Evolutionary conservation across 805 yeast genomes (phyloP).

Genomic region (Hanseniaspora occidentalis): DNA sequence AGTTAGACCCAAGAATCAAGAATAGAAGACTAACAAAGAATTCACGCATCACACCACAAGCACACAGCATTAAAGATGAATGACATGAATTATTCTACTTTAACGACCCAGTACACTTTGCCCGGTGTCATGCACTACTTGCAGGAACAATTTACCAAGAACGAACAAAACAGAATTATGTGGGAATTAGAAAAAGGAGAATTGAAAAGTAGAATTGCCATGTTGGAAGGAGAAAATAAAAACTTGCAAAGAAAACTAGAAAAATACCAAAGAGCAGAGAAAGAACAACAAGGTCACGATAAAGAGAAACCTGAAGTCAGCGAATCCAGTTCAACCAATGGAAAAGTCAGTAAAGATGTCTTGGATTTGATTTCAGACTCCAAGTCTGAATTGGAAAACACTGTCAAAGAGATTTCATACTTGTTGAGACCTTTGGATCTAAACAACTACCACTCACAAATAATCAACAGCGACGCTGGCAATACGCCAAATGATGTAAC

Average conservation of each 20-base stretch:
- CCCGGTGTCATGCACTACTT: conserved; percentile 52
- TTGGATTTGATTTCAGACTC: conserved; percentile 11
- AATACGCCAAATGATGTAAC: conserved; percentile 18
- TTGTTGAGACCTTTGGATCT: conserved; percentile 21
- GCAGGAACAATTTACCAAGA: conserved; percentile 49
- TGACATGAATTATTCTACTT: conserved; percentile 12
- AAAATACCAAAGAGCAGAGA: conserved; percentile 9
- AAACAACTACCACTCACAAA: conserved; percentile 14
- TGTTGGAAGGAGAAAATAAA: conserved; percentile 41
- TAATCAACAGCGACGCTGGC: conserved; percentile 13
- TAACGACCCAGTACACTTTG: conserved; percentile 19
- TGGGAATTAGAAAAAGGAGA: conserved; percentile 53
- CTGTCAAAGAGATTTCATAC: conserved; percentile 23
- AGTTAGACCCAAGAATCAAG: too few relatives aligned
- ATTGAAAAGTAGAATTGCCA: conserved; percentile 39
- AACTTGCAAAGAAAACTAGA: conserved; percentile 16
- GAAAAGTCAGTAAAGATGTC: conserved; percentile 3
- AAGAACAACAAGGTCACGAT: background rate
- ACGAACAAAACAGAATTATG: conserved; percentile 45
- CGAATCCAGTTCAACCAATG: background rate
- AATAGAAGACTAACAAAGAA: too few relatives aligned
- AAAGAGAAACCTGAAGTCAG: background rate
- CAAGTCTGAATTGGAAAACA: conserved; percentile 20
- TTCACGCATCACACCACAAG: too few relatives aligned
- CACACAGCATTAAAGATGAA: too few relatives aligned